Conservation (phyloP, 306 rosid species). For the Lotus japonicus region DNA sequence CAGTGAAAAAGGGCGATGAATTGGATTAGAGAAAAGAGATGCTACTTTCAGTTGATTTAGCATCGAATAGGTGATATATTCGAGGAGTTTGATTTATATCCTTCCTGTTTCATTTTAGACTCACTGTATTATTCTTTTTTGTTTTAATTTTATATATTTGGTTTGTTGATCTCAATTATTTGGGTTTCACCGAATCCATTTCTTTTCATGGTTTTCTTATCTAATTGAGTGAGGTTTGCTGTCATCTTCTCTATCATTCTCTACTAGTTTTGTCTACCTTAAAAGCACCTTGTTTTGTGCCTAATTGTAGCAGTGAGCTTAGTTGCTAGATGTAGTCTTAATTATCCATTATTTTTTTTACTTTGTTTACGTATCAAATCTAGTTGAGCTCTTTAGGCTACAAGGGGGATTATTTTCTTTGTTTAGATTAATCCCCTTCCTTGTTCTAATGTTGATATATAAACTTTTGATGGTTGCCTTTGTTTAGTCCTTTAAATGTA, state of each 20-base stretch:
- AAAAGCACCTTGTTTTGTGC: not conserved
- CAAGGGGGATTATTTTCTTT: not conserved
- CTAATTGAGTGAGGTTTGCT: not conserved
- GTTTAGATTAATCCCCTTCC: not conserved
- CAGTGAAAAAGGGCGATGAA: too few relatives aligned
- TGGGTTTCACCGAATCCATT: too few relatives aligned
- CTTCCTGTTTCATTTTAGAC: not conserved
- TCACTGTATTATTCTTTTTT: too few relatives aligned
- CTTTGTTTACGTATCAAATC: too few relatives aligned
- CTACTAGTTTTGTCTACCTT: constrained; percentile 5
- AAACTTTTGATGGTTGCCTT: not conserved
- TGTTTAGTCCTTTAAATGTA: constrained; percentile 8
- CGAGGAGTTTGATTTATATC: constrained; percentile 29
- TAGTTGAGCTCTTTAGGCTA: constrained; percentile 12
- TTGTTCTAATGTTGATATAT: constrained; percentile 2
- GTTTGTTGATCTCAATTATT: too few relatives aligned
- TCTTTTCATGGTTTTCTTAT: constrained; percentile 16
- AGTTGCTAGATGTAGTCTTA: too few relatives aligned
- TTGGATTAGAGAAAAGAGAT: not conserved
- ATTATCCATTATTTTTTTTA: too few relatives aligned
- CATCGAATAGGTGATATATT: constrained; percentile 9
- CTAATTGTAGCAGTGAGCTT: not conserved
- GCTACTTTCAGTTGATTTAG: constrained; percentile 21
- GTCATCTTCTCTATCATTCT: not conserved
- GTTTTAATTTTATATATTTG: too few relatives aligned